Conservation (phyloP, 225 moss, liverwort and hornwort genomes). For the Physcomitrium patens region DNA sequence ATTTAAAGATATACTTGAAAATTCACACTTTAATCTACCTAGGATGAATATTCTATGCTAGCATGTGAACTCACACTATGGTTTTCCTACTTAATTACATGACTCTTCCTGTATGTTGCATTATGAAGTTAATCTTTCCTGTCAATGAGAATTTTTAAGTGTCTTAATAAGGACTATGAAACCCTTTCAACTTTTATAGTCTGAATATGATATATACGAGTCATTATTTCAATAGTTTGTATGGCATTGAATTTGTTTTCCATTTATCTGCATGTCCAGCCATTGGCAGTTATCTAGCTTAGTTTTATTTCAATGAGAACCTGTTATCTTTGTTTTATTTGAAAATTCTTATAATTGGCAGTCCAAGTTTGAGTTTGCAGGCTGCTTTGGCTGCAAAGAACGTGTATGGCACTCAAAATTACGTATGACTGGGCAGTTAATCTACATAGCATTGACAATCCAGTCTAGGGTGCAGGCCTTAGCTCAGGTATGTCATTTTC, state of each 20-base stretch:
- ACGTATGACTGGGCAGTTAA: constrained; percentile 34
- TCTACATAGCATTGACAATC: too few species aligned
- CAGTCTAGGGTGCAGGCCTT: too few species aligned
- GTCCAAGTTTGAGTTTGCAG: background rate
- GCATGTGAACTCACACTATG: constrained; percentile 13
- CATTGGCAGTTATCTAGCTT: background rate
- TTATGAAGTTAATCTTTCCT: constrained; percentile 18
- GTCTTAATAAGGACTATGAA: too few species aligned
- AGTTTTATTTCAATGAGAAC: constrained; percentile 19
- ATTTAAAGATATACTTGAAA: constrained; percentile 5
- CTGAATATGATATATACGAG: background rate
- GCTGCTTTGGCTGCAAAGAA: too few species aligned
- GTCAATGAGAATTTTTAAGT: too few species aligned
- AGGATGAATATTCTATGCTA: constrained; percentile 1
- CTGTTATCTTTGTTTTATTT: constrained; percentile 12
- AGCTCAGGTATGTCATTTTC: background rate
- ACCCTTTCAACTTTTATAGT: background rate
- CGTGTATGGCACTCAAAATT: too few species aligned
- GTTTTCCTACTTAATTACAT: constrained; percentile 16
- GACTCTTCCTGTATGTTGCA: constrained; percentile 25
- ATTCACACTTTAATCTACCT: background rate
- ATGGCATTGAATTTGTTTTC: constrained; percentile 17
- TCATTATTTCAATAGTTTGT: constrained; percentile 8
- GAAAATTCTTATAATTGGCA: constrained; percentile 1
- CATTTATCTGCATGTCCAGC: constrained; percentile 15